Percentiles rank a stretch among this genome's conserved stretches.
phyloP scores from a whole-genome alignment of 1,139 yeast genomes.

The Suhomyces ambrosiae region DNA sequence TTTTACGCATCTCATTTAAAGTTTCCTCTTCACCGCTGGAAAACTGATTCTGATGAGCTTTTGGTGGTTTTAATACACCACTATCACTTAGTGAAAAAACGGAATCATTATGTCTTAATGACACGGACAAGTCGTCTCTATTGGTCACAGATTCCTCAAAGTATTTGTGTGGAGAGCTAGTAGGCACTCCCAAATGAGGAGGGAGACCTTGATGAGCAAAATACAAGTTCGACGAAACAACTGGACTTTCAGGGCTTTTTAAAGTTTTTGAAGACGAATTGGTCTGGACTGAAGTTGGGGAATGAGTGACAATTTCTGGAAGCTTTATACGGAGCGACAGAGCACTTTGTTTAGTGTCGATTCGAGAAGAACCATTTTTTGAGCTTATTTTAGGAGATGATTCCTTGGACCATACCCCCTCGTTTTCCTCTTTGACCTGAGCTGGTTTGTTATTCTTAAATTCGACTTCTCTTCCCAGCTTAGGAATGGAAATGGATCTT shows the following conservation, averaged over 20 bases:
- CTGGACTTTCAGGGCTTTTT: slow-evolving; percentile 24
- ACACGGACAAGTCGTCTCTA: slow-evolving; percentile 32
- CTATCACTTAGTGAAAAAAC: slow-evolving; percentile 33
- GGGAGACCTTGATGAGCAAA: slow-evolving; percentile 61
- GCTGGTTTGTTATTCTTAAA: neutral
- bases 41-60: slow-evolving; percentile 17
- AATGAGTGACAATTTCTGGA: slow-evolving; percentile 13
- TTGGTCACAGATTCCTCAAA: slow-evolving; percentile 10
- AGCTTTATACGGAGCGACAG: slow-evolving; percentile 11
- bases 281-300: slow-evolving; percentile 7
- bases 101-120: slow-evolving; percentile 49
- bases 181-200: slow-evolving; percentile 41
- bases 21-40: slow-evolving; percentile 17
- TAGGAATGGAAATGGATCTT: slow-evolving; percentile 6
- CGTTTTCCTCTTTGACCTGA: too few relatives aligned
- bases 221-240: slow-evolving; percentile 48
- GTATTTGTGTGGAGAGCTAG: slow-evolving; percentile 19
- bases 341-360: slow-evolving; percentile 13
- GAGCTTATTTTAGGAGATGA: neutral
- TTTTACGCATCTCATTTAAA: slow-evolving; percentile 7
- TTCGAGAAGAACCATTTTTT: slow-evolving; percentile 11
- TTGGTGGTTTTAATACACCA: slow-evolving; percentile 27
- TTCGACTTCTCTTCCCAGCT: neutral
- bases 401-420: too few relatives aligned
- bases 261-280: neutral